Base-by-base conservation (phyloP, 1,139 yeast species). In the Suhomyces anneliseae region DNA sequence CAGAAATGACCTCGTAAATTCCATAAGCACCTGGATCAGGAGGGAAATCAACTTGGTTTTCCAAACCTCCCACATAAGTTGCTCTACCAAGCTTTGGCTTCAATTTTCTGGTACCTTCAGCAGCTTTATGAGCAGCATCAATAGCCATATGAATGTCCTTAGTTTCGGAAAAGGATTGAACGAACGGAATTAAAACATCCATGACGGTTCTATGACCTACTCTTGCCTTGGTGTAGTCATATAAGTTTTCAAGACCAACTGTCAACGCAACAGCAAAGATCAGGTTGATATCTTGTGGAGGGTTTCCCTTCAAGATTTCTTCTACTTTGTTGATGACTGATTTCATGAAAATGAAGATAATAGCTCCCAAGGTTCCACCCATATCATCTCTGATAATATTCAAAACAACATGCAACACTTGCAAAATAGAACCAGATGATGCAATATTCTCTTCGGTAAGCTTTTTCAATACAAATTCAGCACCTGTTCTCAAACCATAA, bases 321-420 rank as follows among this genome's bases (percentile, higher is more conserved):
- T 68, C 64, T 45, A 69, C 52, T 24, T 69, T 61, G 46, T 69
- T 66, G 39, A 70, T 65, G 12, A 76, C 64, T 8, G 81, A 73
- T 33, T 77, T 70, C 50, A 76, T 65, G 49, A 70, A 78, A 37
- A 77, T 77, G 46, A 73, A 78, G 39, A 74, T 63, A 39, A 77
- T 69, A 1, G 80, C 82, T 4, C 81, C 82, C 35, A 76, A 65
- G 9, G 82, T 78, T 12, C 82, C 82, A n/a, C 82, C 82, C 82
- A 78, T 78, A 46, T 70, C 70, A 43, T 74, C 76, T 42, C 76
- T 74, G 38, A 77, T 69, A 31, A 74, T 66, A 24, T 67, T 58
- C 29, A 67, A 59, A 37, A 69, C 66, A 38, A 82, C 65, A 46
- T 64, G 68, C 51, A 74, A 60, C 35, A 68, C 67, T 14, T 59